These are phyloP conservation scores for Cryoendolithus antarcticus DNA, from an alignment of 2,329 filamentous ascomycete species.

Conservation along the genomic window DNA sequence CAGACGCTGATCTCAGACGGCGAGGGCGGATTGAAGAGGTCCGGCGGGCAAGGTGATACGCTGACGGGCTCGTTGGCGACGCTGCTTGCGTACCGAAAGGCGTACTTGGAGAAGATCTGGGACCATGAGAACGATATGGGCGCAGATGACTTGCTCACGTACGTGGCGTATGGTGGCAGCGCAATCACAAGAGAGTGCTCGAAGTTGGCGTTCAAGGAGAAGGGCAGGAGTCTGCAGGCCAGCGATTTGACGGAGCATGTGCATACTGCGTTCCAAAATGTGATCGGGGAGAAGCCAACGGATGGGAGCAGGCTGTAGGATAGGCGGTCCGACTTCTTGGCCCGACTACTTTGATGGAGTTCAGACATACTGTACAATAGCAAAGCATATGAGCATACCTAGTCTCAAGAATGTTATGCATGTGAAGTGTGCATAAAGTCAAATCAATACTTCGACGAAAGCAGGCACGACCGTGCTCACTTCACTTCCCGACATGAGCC, in stretches of 20 bases:
- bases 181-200: slow-evolving; percentile 85
- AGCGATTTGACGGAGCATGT: slow-evolving; percentile 89
- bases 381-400: too few species aligned
- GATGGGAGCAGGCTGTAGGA: slow-evolving; percentile 14
- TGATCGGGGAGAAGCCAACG: slow-evolving; percentile 56
- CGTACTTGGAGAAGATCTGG: slow-evolving; percentile 78
- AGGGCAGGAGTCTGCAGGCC: slow-evolving; percentile 79
- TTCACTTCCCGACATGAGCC: too few species aligned
- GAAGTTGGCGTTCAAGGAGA: slow-evolving; percentile 70
- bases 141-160: slow-evolving; percentile 48
- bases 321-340: too few species aligned
- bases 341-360: not conserved
- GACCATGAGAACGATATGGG: slow-evolving; percentile 44
- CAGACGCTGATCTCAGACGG: slow-evolving; percentile 66
- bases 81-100: slow-evolving; percentile 74
- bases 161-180: slow-evolving; percentile 78
- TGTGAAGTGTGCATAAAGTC: too few species aligned
- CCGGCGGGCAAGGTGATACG: slow-evolving; percentile 90
- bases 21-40: slow-evolving; percentile 73
- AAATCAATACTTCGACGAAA: too few species aligned
- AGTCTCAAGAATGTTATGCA: too few species aligned
- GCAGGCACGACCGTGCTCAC: too few species aligned
- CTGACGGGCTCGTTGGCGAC: slow-evolving; percentile 83
- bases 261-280: slow-evolving; percentile 62
- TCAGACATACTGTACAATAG: not conserved